phyloP scores from a whole-genome alignment of 345 rosid genomes.

The Acer yangbiense region DNA sequence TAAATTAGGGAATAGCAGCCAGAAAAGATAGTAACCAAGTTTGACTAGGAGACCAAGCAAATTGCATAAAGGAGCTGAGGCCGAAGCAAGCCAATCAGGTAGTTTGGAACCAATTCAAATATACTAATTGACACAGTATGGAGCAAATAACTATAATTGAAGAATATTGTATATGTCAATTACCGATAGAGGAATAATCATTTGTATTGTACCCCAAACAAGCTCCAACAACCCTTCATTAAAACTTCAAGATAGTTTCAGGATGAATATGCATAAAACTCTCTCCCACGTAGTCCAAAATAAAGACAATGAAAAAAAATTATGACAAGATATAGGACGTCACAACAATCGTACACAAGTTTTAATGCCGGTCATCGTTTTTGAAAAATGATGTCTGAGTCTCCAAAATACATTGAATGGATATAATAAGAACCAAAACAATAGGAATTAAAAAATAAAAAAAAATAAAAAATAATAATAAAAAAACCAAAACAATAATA shows the following conservation, averaged over 20 bases:
- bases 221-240: neutral
- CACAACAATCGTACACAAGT: neutral
- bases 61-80: no score
- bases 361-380: neutral
- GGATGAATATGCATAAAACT: neutral
- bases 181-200: neutral
- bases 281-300: neutral
- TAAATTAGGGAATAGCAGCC: no score
- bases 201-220: neutral
- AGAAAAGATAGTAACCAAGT: no score
- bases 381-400: neutral
- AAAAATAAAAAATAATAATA: no score
- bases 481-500: neutral
- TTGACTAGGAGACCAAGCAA: no score
- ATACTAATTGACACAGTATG: no score
- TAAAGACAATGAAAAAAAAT: neutral
- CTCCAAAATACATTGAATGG: neutral
- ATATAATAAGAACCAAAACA: constrained; percentile 2
- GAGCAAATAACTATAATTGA: no score
- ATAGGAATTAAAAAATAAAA: no score
- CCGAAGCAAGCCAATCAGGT: no score
- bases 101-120: no score
- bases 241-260: neutral
- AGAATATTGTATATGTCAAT: no score
- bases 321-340: no score